A percentile compares a stretch with the other conserved stretches of the same genome.
These are phyloP conservation scores for Colletotrichum sp. DNA, from an alignment of 2,329 filamentous ascomycete genomes.

Conservation along the genomic window DNA sequence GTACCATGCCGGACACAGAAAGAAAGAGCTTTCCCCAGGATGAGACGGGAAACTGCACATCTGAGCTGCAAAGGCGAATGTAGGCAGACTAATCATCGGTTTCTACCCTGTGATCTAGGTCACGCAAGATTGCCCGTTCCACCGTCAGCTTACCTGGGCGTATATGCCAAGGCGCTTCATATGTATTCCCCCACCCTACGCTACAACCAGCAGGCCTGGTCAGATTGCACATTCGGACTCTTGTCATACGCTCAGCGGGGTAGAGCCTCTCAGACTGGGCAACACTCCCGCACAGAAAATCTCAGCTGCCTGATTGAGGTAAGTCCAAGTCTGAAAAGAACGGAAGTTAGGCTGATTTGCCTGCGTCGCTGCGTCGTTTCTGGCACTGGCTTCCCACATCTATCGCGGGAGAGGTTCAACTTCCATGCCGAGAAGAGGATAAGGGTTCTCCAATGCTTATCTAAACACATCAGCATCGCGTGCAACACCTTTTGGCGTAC, in stretches of 20 bases:
- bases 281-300: not conserved
- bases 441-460: not conserved
- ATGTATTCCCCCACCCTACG: not conserved
- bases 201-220: not conserved
- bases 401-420: not conserved
- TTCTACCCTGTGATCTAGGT: not conserved
- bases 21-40: accelerated
- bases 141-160: not conserved
- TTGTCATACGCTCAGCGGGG: not conserved
- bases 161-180: not conserved
- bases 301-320: not conserved
- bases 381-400: not conserved
- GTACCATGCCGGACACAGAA: too few relatives aligned
- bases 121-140: not conserved
- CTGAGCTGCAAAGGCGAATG: accelerated
- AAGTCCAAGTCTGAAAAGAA: not conserved
- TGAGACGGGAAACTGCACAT: not conserved
- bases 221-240: not conserved
- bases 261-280: not conserved
- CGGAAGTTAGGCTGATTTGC: not conserved
- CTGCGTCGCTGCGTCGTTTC: not conserved
- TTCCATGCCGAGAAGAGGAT: not conserved
- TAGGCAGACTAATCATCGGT: not conserved
- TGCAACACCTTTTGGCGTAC: accelerated
- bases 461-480: not conserved